phyloP scores from a whole-genome alignment of 768 basidiomycete species.

The Trametes coccinea region DNA sequence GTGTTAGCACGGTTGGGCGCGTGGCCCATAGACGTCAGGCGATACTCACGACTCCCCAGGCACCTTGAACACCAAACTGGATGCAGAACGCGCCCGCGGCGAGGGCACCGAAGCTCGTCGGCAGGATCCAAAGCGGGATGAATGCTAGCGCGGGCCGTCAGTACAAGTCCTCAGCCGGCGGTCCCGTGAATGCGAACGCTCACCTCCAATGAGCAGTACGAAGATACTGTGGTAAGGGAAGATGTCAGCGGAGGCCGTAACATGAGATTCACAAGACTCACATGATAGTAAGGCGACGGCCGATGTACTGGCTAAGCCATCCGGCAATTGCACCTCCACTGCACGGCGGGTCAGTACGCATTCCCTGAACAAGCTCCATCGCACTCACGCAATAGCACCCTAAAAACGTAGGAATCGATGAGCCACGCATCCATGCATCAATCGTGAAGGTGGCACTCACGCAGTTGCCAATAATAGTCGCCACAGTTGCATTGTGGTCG shows the following conservation, averaged over 20 bases:
- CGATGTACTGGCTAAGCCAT: conserved; percentile 70
- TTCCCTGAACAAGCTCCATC: not conserved
- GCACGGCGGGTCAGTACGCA: conserved; percentile 18
- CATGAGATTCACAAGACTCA: conserved; percentile 7
- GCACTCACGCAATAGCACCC: conserved; percentile 47
- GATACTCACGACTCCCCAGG: conserved; percentile 77
- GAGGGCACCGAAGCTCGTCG: conserved; percentile 63
- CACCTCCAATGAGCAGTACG: conserved; percentile 51
- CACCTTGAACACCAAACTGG: conserved; percentile 88
- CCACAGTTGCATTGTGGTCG: conserved; percentile 58
- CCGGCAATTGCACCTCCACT: conserved; percentile 76
- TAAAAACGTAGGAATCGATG: conserved; percentile 13
- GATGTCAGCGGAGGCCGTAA: not conserved
- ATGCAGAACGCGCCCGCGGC: conserved; percentile 85
- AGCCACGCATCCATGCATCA: not conserved
- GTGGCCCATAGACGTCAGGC: not conserved
- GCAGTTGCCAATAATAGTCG: conserved; percentile 82
- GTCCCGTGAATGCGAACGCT: not conserved
- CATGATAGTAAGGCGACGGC: conserved; percentile 82
- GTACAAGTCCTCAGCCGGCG: not conserved
- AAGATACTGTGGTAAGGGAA: conserved; percentile 43
- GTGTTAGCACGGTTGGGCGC: not conserved
- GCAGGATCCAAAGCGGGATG: conserved; percentile 86
- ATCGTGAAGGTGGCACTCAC: conserved; percentile 35
- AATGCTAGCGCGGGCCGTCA: conserved; percentile 34